Conservation (phyloP, 2,329 filamentous ascomycete genomes). For the Aspergillus calidoustus region DNA sequence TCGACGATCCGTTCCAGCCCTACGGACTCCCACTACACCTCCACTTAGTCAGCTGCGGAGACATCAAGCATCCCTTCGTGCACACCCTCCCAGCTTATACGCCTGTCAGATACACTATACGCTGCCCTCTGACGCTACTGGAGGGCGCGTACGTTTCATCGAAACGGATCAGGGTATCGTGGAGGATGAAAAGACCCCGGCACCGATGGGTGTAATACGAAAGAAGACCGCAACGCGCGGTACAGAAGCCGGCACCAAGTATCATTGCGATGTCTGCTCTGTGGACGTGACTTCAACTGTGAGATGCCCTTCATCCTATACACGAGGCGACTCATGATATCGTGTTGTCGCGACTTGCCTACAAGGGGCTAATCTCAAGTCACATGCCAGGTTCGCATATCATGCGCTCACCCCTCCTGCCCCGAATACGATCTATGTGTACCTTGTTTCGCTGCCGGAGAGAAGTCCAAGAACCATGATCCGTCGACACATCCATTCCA, state of each 20-base stretch:
- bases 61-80: conserved; percentile 25
- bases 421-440: conserved; percentile 97
- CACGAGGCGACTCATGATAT: not conserved
- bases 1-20: conserved; percentile 7
- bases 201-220: conserved; percentile 85
- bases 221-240: conserved; percentile 90
- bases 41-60: conserved; percentile 25
- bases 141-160: conserved; percentile 34
- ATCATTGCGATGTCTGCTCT: conserved; percentile 96
- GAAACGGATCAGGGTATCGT: conserved; percentile 38
- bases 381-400: conserved; percentile 77
- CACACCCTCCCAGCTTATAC: conserved; percentile 9
- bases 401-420: conserved; percentile 81
- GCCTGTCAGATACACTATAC: not conserved
- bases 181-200: conserved; percentile 46
- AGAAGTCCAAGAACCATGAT: conserved; percentile 80
- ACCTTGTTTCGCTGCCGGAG: conserved; percentile 85
- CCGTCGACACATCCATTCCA: conserved; percentile 85
- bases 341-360: not conserved
- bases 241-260: conserved; percentile 88
- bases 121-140: conserved; percentile 34
- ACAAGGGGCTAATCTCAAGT: not conserved
- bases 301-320: conserved; percentile 28
- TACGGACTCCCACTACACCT: conserved; percentile 8
- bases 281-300: conserved; percentile 97